Base-by-base conservation (phyloP, 805 yeast genomes). In the Ogataea pini region DNA sequence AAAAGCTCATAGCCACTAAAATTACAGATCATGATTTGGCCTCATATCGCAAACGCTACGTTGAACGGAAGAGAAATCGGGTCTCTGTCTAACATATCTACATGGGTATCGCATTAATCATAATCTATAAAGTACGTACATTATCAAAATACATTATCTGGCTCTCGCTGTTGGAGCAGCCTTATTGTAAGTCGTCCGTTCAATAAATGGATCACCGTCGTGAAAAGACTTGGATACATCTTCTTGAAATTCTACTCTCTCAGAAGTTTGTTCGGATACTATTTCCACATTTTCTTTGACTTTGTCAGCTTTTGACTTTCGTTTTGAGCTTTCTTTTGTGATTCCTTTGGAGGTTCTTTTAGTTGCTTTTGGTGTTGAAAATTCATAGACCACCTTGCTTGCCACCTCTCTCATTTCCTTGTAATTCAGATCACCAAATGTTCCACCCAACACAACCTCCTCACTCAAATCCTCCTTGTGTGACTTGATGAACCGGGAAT, bases 361-460 rank as follows among this genome's bases (percentile, higher is more conserved):
- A 6, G 22, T 38, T n/a, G 38, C 6, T 27, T 12, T 29, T 9
- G 14, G 40, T 18, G 39, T 37, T 16, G 44, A 39, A 7, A 49
- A 45, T 10, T 48, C 55, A 14, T 25, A 46, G 7, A 48, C 53
- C 2, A 59, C 20, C 1, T 40, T 42, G 20, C 44, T 22, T 7
- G 50, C 50, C 10, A 51, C 52, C 34, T 61, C 67, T 19, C 48
- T 42, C 47, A 60, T 49, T 7, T 60, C 67, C 22, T 56, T 44
- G 14, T 53, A 45, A 16, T 48, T 40, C 19, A 49, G 44, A 19
- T 54, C 51, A 10, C 59, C 59, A 44, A 57, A 52, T 7, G 56
- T 38, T n/a, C 44, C 44, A 12, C 32, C 36, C 19, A 41, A 50
- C 1, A 51, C 50, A 41, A 59, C 57, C 6, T 50, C 50, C 27